A percentile compares a stretch with the other conserved stretches of the same genome.
Conservation (phyloP, 2,329 filamentous ascomycete genomes). For the Dryadomyces quercus-mongolicae region DNA sequence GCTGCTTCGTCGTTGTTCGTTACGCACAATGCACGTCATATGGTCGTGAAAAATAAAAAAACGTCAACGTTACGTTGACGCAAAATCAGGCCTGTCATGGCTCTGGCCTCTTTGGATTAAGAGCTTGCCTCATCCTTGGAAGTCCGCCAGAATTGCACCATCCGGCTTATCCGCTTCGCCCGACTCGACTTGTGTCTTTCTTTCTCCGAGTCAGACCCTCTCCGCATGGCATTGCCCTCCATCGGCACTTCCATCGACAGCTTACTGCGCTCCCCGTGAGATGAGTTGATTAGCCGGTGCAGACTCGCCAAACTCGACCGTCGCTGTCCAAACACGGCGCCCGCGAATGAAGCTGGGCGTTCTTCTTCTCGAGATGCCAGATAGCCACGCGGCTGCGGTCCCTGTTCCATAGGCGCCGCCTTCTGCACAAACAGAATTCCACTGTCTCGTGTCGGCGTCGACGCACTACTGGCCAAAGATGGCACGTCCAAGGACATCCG, state of each 20-base stretch:
- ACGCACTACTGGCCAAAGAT: conserved; percentile 63
- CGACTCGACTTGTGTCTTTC: conserved; percentile 49
- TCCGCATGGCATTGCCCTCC: conserved; percentile 23
- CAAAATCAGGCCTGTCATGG: not conserved
- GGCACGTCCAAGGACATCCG: conserved; percentile 60
- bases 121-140: conserved; percentile 24
- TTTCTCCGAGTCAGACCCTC: conserved; percentile 32
- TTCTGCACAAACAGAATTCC: conserved; percentile 28
- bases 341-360: conserved; percentile 50
- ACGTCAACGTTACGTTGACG: not conserved
- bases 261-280: conserved; percentile 64
- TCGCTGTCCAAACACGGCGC: conserved; percentile 52
- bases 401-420: conserved; percentile 26
- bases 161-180: conserved; percentile 56
- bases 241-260: conserved; percentile 54
- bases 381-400: conserved; percentile 32
- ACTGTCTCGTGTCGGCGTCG: conserved; percentile 63
- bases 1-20: conserved; percentile 2
- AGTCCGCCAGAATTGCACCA: conserved; percentile 70
- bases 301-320: conserved; percentile 67
- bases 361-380: conserved; percentile 35
- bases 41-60: conserved; percentile 7
- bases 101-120: not conserved
- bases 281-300: conserved; percentile 62
- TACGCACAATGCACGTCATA: conserved; percentile 8